phyloP scores from a whole-genome alignment of 1,139 yeast species.

The Chernovozyma sophiae-reginae region DNA sequence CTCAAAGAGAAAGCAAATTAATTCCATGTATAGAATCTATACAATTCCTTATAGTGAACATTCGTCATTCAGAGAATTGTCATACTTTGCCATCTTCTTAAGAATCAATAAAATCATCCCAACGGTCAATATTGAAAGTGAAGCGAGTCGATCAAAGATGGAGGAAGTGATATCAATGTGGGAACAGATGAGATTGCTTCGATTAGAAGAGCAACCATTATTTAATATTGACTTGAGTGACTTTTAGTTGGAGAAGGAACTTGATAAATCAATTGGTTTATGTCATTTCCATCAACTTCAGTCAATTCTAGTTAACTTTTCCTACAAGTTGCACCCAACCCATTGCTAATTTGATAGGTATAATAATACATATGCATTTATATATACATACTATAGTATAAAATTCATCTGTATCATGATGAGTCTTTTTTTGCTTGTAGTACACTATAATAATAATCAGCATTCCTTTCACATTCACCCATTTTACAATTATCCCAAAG shows the following conservation, averaged over 20 bases:
- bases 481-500: conserved; percentile 54
- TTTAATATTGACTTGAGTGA: not conserved
- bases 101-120: conserved; percentile 59
- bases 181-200: conserved; percentile 21
- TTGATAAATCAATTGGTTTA: too few species aligned
- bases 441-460: conserved; percentile 30
- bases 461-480: conserved; percentile 48
- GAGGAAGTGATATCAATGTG: conserved; percentile 44
- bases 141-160: conserved; percentile 35
- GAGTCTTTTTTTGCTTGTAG: conserved; percentile 8
- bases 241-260: too few species aligned
- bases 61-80: conserved; percentile 78
- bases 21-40: conserved; percentile 42
- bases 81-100: conserved; percentile 55
- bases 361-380: too few species aligned
- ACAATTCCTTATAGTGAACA: conserved; percentile 90
- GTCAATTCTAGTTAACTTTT: too few species aligned
- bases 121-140: conserved; percentile 62
- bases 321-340: too few species aligned
- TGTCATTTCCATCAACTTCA: too few species aligned
- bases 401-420: too few species aligned
- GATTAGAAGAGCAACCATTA: not conserved
- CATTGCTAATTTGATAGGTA: too few species aligned
- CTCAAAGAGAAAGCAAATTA: conserved; percentile 19
- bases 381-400: too few species aligned